Evolutionary conservation across 208 protist genomes (phyloP), one percentile per base, ranked within the genome.

Genomic region (Sergeia podlipaevii): DNA sequence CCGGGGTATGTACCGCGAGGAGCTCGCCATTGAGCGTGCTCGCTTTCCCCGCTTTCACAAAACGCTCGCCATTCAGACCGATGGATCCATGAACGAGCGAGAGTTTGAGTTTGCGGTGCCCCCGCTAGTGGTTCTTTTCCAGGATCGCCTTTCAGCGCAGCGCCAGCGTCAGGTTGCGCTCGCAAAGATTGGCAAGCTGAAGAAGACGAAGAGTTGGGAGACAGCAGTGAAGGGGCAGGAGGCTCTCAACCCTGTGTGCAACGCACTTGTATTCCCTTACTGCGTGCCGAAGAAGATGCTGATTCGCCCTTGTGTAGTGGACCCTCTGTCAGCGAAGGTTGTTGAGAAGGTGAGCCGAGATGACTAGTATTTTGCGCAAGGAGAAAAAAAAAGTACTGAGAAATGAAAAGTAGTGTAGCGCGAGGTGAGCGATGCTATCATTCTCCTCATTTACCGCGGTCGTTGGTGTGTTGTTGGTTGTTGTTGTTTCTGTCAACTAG

Each of bases 31-130:
- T 68, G 89, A 96, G 65, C 83, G 89, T 18, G 57, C 80, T 13
- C 65, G 84, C 18, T 93, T 96, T 54, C 89, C 89, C 2, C 84
- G 83, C 13, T 59, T 89, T 56, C 49, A 80, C 47, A 91, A 87
- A 54, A 86, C 80, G 23, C 58, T 96, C 11, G 67, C 51, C 0
- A 84, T 96, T 23, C 85, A 93, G 52, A 96, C 84, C 4, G 85
- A 96, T 54, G 89, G 89, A 17, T 87, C 86, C 21, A 65, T 93
- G 33, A 91, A 89, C 38, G 83, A 96, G 71, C 53, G 74, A 24
- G 85, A 96, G 65, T 87, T 92, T 51, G 85, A 96, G 66, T 96
- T 88, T 64, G 74, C 71, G 30, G 82, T 90, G 61, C 89, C 89
- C 17, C 80, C 89, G 11, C 43, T 96, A 18, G 60, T 93, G 23